Evolutionary conservation across 139 green algal species (phyloP).

Genomic region (Chlamydomonas sp.): DNA sequence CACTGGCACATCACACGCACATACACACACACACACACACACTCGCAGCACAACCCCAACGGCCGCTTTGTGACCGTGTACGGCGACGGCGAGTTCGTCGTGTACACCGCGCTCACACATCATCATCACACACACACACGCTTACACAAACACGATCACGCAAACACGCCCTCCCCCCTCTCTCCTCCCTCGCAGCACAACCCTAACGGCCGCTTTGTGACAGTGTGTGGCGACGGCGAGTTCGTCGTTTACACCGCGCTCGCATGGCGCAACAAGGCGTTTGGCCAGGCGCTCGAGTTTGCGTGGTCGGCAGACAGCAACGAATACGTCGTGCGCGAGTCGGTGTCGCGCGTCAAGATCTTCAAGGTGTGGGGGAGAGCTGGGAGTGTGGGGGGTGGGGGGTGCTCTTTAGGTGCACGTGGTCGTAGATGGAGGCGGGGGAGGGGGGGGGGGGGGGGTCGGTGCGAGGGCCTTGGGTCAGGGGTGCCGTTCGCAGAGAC

Average conservation of each 20-base stretch:
- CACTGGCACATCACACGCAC: no score
- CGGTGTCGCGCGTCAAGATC: slow-evolving; percentile 49
- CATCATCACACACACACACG: no score
- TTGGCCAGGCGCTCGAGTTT: slow-evolving; percentile 84
- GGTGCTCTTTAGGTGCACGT: no score
- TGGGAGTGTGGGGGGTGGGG: no score
- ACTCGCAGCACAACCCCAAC: slow-evolving; percentile 88
- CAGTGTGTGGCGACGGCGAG: slow-evolving; percentile 93
- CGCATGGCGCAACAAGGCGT: slow-evolving; percentile 97
- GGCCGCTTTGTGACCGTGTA: slow-evolving; percentile 95
- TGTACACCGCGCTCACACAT: slow-evolving; percentile 99
- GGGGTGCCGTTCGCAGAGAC: no score
- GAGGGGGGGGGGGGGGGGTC: no score
- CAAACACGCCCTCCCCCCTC: no score
- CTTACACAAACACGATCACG: slow-evolving; percentile 16
- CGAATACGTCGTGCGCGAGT: slow-evolving; percentile 81
- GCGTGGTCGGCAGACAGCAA: slow-evolving; percentile 85
- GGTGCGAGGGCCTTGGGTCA: no score
- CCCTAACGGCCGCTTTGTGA: slow-evolving; percentile 95
- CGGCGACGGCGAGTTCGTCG: slow-evolving; percentile 96
- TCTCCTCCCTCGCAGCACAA: slow-evolving; percentile 85
- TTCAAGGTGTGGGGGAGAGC: slow-evolving; percentile 44
- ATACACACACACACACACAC: slow-evolving; percentile 3
- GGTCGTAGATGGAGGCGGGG: no score
- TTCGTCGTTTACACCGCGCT: slow-evolving; percentile 99